Evolutionary conservation across 768 basidiomycete genomes (phyloP).

Genomic region (Termitomyces sp.): DNA sequence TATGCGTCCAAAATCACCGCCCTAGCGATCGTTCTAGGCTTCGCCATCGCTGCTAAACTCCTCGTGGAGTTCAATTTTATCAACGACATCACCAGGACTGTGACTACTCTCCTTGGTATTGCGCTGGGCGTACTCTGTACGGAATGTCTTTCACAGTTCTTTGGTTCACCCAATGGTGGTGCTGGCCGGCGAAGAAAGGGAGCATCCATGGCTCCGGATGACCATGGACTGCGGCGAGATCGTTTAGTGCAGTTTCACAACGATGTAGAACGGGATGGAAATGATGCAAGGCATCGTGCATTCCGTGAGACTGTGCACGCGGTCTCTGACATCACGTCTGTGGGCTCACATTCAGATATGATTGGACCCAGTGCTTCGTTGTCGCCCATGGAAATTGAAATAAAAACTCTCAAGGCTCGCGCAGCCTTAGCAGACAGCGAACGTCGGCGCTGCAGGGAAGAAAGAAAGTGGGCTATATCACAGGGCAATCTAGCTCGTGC

Average conservation of each 20-base stretch:
- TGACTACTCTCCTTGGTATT: slow-evolving; percentile 61
- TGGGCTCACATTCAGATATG: slow-evolving; percentile 66
- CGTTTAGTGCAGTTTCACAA: slow-evolving; percentile 45
- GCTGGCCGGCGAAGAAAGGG: slow-evolving; percentile 30
- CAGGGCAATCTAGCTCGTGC: slow-evolving; percentile 75
- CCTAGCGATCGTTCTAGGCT: slow-evolving; percentile 51
- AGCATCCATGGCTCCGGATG: slow-evolving; percentile 12
- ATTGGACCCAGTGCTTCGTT: slow-evolving; percentile 55
- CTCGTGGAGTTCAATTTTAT: slow-evolving; percentile 54
- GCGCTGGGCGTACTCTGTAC: slow-evolving; percentile 68
- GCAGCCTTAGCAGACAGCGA: slow-evolving; percentile 83
- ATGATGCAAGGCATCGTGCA: slow-evolving; percentile 20
- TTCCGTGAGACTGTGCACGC: slow-evolving; percentile 24
- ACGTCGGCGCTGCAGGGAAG: slow-evolving; percentile 78
- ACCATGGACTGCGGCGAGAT: slow-evolving; percentile 24
- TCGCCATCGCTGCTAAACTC: slow-evolving; percentile 59
- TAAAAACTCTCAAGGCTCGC: slow-evolving; percentile 70
- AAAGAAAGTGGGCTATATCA: slow-evolving; percentile 82
- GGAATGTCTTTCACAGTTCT: slow-evolving; percentile 63
- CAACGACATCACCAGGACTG: slow-evolving; percentile 51
- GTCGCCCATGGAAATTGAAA: slow-evolving; percentile 67
- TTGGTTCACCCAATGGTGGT: slow-evolving; percentile 43
- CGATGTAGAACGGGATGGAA: slow-evolving; percentile 35
- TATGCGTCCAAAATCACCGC: slow-evolving; percentile 55
- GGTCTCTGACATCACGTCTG: slow-evolving; percentile 59